Base-by-base conservation (phyloP, 2,329 filamentous ascomycete genomes). In the Hansfordia pulvinata region DNA sequence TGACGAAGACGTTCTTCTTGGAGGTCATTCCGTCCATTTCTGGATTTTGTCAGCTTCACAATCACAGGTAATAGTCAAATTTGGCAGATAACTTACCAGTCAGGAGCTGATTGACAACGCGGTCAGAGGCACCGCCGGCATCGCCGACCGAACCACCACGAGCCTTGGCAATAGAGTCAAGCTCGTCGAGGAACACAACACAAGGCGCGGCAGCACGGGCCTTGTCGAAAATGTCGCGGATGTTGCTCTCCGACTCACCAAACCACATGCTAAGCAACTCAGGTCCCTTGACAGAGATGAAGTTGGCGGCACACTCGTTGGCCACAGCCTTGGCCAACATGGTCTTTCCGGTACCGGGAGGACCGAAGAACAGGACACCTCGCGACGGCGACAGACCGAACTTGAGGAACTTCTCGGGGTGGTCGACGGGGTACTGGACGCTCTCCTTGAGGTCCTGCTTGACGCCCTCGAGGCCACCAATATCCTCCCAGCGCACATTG, bases 1-100 rank as follows among this genome's bases (percentile, higher is more conserved):
- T 98, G 39, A 98, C 90, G 60, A 98, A 98, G 38, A 98, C 90
- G 54, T 98, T 98, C 81, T 98, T 98, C 82, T 98, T 98, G 20
- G 88, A 94, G 23, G 88, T 96, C 88, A 96, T 96, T 46, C 88
- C 88, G 43, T 96, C 88, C 88, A 96, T 94, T 73, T 96, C 84
- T 80, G 36, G 13, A 17, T 24, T 8, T 28, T 23, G 43, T 72
- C 31, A 26, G 14, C 43, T 29, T 28, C 10, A 14, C 18, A 12
- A 5, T 19, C 6, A 26, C 5, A 20, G 8, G 6, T 22, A 10
- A 6, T 5, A 10, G n/a, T 3, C 5, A 23, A 16, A 18, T 20
- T 14, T n/a, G 16, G 16, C 11, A 9, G 11, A 16, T 30, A 42
- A 62, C 74, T 69, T 71, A 83, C 79, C 84, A 41, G 90, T 98